Evolutionary conservation across 345 rosid species (phyloP).

Genomic region (Lenwebbia sp.): DNA sequence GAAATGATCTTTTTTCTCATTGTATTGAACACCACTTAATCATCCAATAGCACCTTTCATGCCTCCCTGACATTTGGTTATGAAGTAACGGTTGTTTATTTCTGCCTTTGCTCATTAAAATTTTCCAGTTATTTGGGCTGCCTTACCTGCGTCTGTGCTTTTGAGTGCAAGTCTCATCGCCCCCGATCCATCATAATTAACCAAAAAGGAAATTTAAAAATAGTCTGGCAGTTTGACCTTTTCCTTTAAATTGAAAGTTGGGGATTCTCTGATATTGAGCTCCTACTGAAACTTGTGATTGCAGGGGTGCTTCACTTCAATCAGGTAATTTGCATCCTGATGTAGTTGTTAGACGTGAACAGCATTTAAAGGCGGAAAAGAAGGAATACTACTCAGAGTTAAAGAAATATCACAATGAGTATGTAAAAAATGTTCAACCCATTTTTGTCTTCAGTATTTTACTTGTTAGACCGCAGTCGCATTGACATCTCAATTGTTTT

Average conservation of each 20-base stretch:
- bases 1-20: not conserved
- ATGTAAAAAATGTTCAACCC: slow-evolving; percentile 17
- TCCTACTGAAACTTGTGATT: slow-evolving; percentile 26
- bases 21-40: not conserved
- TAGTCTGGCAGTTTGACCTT: not conserved
- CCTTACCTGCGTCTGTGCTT: not conserved
- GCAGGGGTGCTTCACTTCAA: slow-evolving; percentile 76
- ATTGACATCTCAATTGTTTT: not conserved
- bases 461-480: not conserved
- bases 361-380: slow-evolving; percentile 35
- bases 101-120: not conserved
- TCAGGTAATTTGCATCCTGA: slow-evolving; percentile 84
- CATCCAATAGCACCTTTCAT: not conserved
- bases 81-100: not conserved
- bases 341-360: slow-evolving; percentile 43
- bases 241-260: not conserved
- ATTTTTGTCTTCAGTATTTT: not conserved
- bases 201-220: not conserved
- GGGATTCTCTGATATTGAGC: not conserved
- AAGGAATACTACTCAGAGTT: slow-evolving; percentile 46
- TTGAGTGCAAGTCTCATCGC: not conserved
- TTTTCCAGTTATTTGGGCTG: not conserved
- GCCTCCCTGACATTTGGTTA: not conserved
- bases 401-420: slow-evolving; percentile 74
- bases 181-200: not conserved